Percentiles rank a stretch among this genome's conserved stretches.
Evolutionary conservation across 345 rosid genomes (phyloP).

Genomic region (Rubroshorea leprosula): DNA sequence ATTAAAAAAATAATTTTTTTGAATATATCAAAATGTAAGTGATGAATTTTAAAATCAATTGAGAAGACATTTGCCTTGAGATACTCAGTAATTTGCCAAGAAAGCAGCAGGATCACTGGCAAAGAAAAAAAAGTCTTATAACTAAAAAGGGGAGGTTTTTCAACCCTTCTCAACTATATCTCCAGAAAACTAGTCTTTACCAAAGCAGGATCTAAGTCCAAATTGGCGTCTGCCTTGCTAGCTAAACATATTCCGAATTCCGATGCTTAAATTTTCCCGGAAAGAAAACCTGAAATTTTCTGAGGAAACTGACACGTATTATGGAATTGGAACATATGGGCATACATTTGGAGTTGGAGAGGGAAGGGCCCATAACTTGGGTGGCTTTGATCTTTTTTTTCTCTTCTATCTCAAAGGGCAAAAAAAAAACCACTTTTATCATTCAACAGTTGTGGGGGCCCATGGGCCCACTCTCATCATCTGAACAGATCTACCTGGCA

Average conservation of each 20-base stretch:
- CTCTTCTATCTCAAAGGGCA: conserved; percentile 6
- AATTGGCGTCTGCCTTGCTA: conserved; percentile 10
- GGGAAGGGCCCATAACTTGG: conserved; percentile 6
- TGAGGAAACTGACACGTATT: no score
- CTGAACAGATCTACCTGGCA: conserved; percentile 36
- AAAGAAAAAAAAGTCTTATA: not conserved
- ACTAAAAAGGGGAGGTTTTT: conserved; percentile 6
- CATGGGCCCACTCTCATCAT: conserved; percentile 7
- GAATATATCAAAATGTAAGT: no score
- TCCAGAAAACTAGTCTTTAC: not conserved
- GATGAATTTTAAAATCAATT: no score
- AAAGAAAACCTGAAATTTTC: no score
- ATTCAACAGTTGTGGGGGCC: conserved; percentile 25
- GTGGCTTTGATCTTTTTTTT: conserved; percentile 4
- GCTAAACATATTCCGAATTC: no score
- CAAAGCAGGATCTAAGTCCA: conserved; percentile 12
- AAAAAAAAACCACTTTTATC: conserved; percentile 31
- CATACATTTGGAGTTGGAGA: no score
- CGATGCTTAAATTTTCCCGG: no score
- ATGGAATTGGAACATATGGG: no score
- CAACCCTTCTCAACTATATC: conserved; percentile 2
- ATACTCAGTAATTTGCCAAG: no score
- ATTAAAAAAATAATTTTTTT: no score
- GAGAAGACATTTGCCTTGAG: not conserved
- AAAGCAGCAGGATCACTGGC: not conserved